A percentile compares a stretch with the other conserved stretches of the same genome.
Evolutionary conservation across 140 eudicot genomes (phyloP).

Genomic region (Bidens hawaiensis): DNA sequence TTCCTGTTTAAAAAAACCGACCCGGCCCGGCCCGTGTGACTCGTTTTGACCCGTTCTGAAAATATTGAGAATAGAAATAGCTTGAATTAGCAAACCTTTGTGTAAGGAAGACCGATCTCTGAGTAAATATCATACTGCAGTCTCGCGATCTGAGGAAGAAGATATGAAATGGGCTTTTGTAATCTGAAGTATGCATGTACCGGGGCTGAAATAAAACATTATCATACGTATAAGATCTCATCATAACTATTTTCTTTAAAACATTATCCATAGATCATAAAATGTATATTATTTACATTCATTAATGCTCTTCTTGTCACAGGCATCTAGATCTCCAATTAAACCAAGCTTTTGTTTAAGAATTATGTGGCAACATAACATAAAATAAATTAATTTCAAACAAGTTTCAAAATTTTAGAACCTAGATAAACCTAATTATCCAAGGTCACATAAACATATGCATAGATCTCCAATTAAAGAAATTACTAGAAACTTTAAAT

Average conservation of each 20-base stretch:
- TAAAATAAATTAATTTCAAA: not conserved
- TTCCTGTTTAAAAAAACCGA: not conserved
- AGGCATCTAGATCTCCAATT: not conserved
- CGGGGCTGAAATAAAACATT: slow-evolving; percentile 42
- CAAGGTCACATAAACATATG: not conserved
- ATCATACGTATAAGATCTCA: not conserved
- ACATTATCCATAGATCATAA: not conserved
- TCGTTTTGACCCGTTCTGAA: not conserved
- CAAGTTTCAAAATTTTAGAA: not conserved
- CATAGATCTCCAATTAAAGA: not conserved
- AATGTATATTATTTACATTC: not conserved
- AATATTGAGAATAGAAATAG: slow-evolving; percentile 3
- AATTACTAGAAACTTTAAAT: slow-evolving; percentile 11
- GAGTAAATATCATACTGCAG: slow-evolving; percentile 64
- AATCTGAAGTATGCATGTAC: slow-evolving; percentile 62
- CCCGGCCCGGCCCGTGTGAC: no score
- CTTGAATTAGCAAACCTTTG: slow-evolving; percentile 44
- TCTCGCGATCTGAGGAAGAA: slow-evolving; percentile 55
- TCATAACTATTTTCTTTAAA: not conserved
- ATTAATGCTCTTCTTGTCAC: not conserved
- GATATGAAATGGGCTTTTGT: slow-evolving; percentile 62
- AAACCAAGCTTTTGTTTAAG: not conserved
- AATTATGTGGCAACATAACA: not conserved
- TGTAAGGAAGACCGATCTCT: slow-evolving; percentile 63
- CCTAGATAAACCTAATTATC: not conserved